phyloP scores from a whole-genome alignment of 2,329 filamentous ascomycete genomes.

The Fusarium sp. region DNA sequence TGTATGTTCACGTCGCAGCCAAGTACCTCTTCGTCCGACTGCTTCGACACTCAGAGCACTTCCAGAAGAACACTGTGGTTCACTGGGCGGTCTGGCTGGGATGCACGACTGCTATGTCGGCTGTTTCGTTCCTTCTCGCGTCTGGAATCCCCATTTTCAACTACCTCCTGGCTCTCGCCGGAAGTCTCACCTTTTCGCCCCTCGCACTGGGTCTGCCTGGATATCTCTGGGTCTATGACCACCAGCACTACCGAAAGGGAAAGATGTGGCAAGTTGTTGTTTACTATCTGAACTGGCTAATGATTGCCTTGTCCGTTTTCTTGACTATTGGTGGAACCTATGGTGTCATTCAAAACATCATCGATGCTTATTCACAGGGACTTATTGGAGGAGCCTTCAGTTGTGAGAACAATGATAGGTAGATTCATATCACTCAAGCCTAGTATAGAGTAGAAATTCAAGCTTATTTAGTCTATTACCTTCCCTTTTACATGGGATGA shows the following conservation, averaged over 20 bases:
- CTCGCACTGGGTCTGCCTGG: constrained; percentile 44
- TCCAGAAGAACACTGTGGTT: constrained; percentile 47
- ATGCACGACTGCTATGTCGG: constrained; percentile 37
- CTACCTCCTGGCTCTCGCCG: constrained; percentile 47
- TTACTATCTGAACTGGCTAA: constrained; percentile 18
- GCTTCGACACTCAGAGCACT: constrained; percentile 48
- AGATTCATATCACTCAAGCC: background rate
- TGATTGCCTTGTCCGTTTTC: constrained; percentile 8
- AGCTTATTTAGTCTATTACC: no score
- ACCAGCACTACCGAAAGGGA: constrained; percentile 16
- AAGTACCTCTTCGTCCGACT: constrained; percentile 54
- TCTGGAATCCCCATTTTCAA: constrained; percentile 43
- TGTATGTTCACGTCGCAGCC: constrained; percentile 51
- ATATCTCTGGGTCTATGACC: constrained; percentile 37
- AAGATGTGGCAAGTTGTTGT: background rate
- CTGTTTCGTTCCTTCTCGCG: constrained; percentile 35
- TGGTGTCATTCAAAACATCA: constrained; percentile 18
- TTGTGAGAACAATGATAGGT: constrained; percentile 14
- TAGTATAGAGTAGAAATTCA: background rate
- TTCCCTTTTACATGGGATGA: background rate
- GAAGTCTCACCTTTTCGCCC: constrained; percentile 44
- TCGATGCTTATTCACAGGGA: constrained; percentile 11
- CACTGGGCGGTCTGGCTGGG: constrained; percentile 52
- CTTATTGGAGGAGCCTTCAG: constrained; percentile 18
- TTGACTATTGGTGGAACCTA: constrained; percentile 17